These are phyloP conservation scores for Cairneyella variabilis DNA, from an alignment of 495 filamentous ascomycete genomes.

Conservation along the genomic window DNA sequence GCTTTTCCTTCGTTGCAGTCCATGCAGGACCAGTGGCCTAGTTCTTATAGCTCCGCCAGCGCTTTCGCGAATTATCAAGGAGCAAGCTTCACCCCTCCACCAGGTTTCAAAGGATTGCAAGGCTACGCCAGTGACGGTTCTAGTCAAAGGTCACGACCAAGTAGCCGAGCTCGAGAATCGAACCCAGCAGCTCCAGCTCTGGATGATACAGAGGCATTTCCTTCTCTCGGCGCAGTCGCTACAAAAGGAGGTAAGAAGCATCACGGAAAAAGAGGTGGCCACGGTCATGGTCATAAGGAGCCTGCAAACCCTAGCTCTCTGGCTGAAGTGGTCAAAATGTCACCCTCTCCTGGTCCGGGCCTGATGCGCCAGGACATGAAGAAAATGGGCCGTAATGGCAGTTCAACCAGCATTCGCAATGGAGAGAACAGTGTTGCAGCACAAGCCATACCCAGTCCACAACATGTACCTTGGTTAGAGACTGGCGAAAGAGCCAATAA, in stretches of 20 bases:
- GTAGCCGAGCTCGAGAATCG: constrained; percentile 69
- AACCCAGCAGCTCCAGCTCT: constrained; percentile 70
- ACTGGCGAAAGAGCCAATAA: constrained; percentile 89
- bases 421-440: constrained; percentile 79
- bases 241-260: constrained; percentile 81
- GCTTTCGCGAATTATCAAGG: constrained; percentile 41
- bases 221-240: constrained; percentile 78
- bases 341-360: constrained; percentile 64
- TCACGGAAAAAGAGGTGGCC: constrained; percentile 80
- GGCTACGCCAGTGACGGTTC: constrained; percentile 52
- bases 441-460: constrained; percentile 77
- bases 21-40: constrained; percentile 60
- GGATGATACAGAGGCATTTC: constrained; percentile 95
- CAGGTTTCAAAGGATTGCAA: constrained; percentile 53
- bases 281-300: constrained; percentile 70
- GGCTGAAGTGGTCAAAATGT: constrained; percentile 92
- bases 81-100: constrained; percentile 53
- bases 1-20: constrained; percentile 77
- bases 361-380: constrained; percentile 43
- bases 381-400: constrained; percentile 48
- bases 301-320: constrained; percentile 70
- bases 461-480: constrained; percentile 95
- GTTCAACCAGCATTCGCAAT: constrained; percentile 48
- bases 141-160: constrained; percentile 77
- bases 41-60: constrained; percentile 41